A percentile compares a stretch with the other conserved stretches of the same genome.
Evolutionary conservation across 441 rosid species (phyloP).

Genomic region (Omphalea diandra): DNA sequence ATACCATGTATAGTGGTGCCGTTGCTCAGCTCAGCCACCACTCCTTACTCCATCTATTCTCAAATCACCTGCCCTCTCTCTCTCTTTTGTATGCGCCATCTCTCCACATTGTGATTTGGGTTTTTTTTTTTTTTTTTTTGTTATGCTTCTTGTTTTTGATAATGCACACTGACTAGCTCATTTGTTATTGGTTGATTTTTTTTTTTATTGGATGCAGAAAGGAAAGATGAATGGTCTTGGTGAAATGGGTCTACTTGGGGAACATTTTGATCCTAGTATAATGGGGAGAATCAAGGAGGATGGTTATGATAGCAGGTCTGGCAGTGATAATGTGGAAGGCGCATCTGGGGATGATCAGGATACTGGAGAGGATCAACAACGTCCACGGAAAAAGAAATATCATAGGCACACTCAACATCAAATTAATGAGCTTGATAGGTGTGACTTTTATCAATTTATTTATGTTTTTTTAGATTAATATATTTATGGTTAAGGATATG

Average conservation of each 20-base stretch:
- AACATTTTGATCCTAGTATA: slow-evolving; percentile 45
- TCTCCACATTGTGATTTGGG: slow-evolving; percentile 12
- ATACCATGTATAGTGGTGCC: slow-evolving; percentile 26
- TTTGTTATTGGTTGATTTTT: neutral
- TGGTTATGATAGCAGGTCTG: slow-evolving; percentile 78
- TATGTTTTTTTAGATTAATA: too few species aligned
- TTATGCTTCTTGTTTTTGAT: slow-evolving; percentile 8
- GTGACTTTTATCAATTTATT: slow-evolving; percentile 7
- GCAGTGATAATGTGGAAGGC: slow-evolving; percentile 71
- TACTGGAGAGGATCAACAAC: slow-evolving; percentile 45
- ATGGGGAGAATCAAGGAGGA: slow-evolving; percentile 55
- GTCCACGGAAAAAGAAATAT: slow-evolving; percentile 65
- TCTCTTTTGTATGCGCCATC: slow-evolving; percentile 25
- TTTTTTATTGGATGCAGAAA: slow-evolving; percentile 36
- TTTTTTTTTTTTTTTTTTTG: slow-evolving; percentile 9
- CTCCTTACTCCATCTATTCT: slow-evolving; percentile 13
- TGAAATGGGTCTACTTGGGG: slow-evolving; percentile 43
- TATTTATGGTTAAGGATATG: neutral
- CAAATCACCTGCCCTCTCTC: slow-evolving; percentile 29
- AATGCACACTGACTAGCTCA: neutral
- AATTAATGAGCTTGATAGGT: slow-evolving; percentile 78
- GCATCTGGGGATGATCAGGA: slow-evolving; percentile 65
- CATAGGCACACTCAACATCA: slow-evolving; percentile 81
- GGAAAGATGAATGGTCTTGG: slow-evolving; percentile 45
- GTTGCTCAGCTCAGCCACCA: slow-evolving; percentile 26